These are phyloP conservation scores for Rhizophora mangle DNA, from an alignment of 345 rosid species.

Conservation along the genomic window DNA sequence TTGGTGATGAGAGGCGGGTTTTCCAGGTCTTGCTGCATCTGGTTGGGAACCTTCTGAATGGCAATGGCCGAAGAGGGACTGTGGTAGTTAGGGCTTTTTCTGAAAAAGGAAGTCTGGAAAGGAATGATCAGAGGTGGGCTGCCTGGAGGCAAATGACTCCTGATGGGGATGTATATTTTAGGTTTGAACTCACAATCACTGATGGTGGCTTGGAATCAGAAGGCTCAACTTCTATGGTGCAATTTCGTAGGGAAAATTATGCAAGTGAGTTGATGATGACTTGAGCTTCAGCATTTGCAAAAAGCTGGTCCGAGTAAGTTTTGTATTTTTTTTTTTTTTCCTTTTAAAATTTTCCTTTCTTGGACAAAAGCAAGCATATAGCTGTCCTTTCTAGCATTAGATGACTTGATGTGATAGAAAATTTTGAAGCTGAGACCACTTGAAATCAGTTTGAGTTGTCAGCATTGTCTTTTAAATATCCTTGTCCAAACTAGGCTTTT, in stretches of 20 bases:
- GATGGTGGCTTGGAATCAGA: constrained; percentile 33
- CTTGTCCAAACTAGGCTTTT: too few relatives aligned
- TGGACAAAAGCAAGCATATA: too few relatives aligned
- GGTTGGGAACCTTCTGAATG: constrained; percentile 69
- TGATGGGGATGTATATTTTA: constrained; percentile 62
- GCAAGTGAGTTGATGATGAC: constrained; percentile 53
- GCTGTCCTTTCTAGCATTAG: too few relatives aligned
- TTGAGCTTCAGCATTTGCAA: constrained; percentile 88
- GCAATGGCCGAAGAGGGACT: constrained; percentile 44
- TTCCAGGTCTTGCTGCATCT: constrained; percentile 89
- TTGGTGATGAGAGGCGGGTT: constrained; percentile 82
- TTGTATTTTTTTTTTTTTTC: too few relatives aligned
- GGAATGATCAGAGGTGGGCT: constrained; percentile 70
- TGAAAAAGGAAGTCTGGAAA: constrained; percentile 63
- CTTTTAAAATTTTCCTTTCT: not conserved
- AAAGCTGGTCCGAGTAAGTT: constrained; percentile 75
- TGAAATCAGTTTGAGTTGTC: too few relatives aligned
- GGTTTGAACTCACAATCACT: constrained; percentile 57
- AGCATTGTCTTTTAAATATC: too few relatives aligned
- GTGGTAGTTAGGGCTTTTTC: constrained; percentile 44
- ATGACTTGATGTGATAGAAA: too few relatives aligned
- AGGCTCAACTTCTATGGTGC: constrained; percentile 40
- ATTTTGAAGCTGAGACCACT: too few relatives aligned
- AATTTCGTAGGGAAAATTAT: constrained; percentile 43
- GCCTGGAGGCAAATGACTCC: constrained; percentile 57